Percentiles rank a stretch among this genome's conserved stretches.
These are phyloP conservation scores for Rhizomucor pusillus DNA, from an alignment of 371 early-diverging fungal genomes.

Conservation along the genomic window DNA sequence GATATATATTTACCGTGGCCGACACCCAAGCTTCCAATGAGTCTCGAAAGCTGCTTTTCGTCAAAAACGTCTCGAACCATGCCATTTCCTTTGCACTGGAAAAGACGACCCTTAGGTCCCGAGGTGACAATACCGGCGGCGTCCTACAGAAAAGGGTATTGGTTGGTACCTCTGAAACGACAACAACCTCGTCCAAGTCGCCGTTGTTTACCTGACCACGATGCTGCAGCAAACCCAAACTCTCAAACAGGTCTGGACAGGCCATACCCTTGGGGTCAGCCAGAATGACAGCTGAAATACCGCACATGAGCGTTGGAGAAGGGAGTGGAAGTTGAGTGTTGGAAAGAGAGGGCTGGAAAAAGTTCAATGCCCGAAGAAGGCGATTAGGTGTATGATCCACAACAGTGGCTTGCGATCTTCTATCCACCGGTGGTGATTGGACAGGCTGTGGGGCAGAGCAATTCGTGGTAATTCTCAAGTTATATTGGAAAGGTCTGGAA, in stretches of 20 bases:
- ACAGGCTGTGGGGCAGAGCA: too few relatives aligned
- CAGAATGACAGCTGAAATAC: slow-evolving; percentile 84
- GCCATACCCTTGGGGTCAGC: slow-evolving; percentile 78
- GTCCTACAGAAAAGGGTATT: slow-evolving; percentile 62
- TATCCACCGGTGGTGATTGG: too few relatives aligned
- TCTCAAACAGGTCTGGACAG: slow-evolving; percentile 87
- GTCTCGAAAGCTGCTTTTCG: slow-evolving; percentile 66
- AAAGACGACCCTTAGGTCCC: slow-evolving; percentile 90
- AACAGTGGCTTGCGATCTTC: not conserved
- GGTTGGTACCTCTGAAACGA: slow-evolving; percentile 1
- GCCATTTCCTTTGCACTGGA: slow-evolving; percentile 97
- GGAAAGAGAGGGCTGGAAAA: not conserved
- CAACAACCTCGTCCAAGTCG: not conserved
- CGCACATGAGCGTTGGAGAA: slow-evolving; percentile 73
- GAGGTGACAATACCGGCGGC: slow-evolving; percentile 98
- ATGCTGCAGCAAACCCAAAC: slow-evolving; percentile 92
- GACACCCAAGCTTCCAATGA: slow-evolving; percentile 89
- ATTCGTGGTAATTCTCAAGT: too few relatives aligned
- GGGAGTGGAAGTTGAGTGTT: slow-evolving; percentile 2
- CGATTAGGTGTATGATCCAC: not conserved
- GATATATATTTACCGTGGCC: slow-evolving; percentile 83
- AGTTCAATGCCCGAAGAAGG: slow-evolving; percentile 1
- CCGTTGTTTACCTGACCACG: slow-evolving; percentile 86
- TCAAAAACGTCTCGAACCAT: slow-evolving; percentile 97
- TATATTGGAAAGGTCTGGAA: too few relatives aligned